Evolutionary conservation across 345 rosid species (phyloP), one percentile per base, ranked within the genome.

Genomic region (Trapa incisa): DNA sequence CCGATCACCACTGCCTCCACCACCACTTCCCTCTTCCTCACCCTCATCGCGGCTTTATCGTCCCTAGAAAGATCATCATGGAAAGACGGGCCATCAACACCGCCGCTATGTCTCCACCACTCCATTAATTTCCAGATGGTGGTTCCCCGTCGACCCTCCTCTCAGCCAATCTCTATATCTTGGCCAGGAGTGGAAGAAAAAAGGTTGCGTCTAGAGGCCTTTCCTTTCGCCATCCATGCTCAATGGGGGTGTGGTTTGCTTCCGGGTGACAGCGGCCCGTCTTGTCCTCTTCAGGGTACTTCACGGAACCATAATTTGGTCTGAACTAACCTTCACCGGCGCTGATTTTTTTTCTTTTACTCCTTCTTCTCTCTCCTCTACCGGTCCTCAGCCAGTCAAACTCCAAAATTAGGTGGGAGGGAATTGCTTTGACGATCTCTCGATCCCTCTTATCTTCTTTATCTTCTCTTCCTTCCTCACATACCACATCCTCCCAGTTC

Each of bases 1-100:
- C 87, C 96, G 32, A 84, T 63, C 16, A 86, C 76, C 60, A 61
- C 74, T 69, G 74, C 52, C 63, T 91, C 94, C 76, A 86, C 97
- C 63, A 89, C 1, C 75, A 66, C 41, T 69, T 75, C 83, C 57
- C 65, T 79, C 74, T 78, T 76, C 80, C 63, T 43, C 29, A 10
- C 4, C 63, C 37, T 58, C 63, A 11, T 1, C 63, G 14, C 9
- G 38, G 10, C 9, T 38, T 35, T 58, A 35, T 58, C 38, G 12
- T 58, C 63, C 5, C 0, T 9, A 58, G 1, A 10, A 54, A 2
- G 7, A 54, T n/a, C 35, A 54, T 5, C 63, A 32, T 8, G 29
- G 29, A 22, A 38, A 33, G 2, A 11, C 2, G 14, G 38, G 63
- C 14, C 63, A 11, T 11, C 37, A 7, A 9, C 62, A 33, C 37